Evolutionary conservation across 2,329 filamentous ascomycete genomes (phyloP).

Genomic region (Oidium heveae): DNA sequence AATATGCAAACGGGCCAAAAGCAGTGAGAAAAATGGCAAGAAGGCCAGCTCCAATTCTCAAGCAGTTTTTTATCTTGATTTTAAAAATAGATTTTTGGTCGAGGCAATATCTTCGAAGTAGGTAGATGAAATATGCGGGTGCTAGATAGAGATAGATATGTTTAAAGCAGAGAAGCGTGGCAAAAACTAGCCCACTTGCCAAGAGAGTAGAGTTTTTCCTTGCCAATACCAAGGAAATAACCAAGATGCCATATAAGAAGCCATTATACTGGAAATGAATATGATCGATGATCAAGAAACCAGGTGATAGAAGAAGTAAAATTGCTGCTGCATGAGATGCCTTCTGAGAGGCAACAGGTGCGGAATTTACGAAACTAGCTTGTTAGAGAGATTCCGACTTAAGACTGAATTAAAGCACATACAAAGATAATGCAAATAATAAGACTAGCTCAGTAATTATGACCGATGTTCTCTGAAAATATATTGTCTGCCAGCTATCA

Average conservation of each 20-base stretch:
- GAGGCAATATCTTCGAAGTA: constrained; percentile 75
- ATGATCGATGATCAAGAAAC: constrained; percentile 89
- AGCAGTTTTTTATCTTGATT: constrained; percentile 50
- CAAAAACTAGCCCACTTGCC: constrained; percentile 60
- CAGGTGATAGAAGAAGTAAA: constrained; percentile 75
- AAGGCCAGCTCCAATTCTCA: constrained; percentile 62
- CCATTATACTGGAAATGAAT: constrained; percentile 99
- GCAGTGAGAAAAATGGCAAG: constrained; percentile 47
- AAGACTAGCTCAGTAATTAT: constrained; percentile 66
- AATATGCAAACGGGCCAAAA: constrained; percentile 68
- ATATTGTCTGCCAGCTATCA: constrained; percentile 79
- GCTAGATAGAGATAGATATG: constrained; percentile 96
- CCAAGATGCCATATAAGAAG: constrained; percentile 73
- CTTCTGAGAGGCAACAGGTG: constrained; percentile 36
- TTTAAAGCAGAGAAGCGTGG: constrained; percentile 72
- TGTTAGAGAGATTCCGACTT: constrained; percentile 5
- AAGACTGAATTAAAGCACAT: constrained; percentile 10
- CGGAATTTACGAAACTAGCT: constrained; percentile 47
- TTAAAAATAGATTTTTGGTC: constrained; percentile 50
- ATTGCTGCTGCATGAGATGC: constrained; percentile 68
- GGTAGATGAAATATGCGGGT: constrained; percentile 82
- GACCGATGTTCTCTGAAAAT: constrained; percentile 79
- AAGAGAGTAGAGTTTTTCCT: constrained; percentile 51
- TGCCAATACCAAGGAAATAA: constrained; percentile 66
- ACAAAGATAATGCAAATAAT: constrained; percentile 59